These are phyloP conservation scores for Trichoderma breve DNA, from an alignment of 2,329 filamentous ascomycete species.

Conservation along the genomic window DNA sequence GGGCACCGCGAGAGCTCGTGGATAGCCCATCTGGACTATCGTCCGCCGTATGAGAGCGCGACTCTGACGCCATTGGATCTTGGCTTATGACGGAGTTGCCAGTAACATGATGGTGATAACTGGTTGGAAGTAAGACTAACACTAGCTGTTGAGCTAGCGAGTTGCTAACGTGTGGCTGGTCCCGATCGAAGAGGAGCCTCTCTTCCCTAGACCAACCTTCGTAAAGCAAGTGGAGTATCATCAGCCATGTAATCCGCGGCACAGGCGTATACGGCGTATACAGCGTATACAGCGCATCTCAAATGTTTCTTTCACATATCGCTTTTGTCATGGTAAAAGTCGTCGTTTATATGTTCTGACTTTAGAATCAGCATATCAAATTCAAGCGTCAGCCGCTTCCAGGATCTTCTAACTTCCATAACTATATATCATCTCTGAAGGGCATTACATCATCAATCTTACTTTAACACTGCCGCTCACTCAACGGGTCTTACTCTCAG, in stretches of 20 bases:
- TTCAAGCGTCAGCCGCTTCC: neutral
- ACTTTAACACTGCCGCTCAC: neutral
- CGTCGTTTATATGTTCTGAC: neutral
- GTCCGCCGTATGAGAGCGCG: neutral
- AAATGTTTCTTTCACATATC: neutral
- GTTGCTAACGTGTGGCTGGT: neutral
- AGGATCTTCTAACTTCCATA: neutral
- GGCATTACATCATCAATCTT: neutral
- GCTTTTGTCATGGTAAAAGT: neutral
- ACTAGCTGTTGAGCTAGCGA: neutral
- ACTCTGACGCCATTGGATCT: neutral
- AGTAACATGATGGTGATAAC: neutral
- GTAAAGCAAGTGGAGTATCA: neutral
- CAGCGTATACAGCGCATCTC: neutral
- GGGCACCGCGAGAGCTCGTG: neutral
- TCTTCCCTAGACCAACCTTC: neutral
- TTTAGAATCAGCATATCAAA: neutral
- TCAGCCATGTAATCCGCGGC: neutral
- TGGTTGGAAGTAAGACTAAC: neutral
- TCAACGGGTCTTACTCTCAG: neutral
- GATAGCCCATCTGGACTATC: neutral
- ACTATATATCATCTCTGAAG: neutral
- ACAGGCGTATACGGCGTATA: neutral
- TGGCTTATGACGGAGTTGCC: neutral
- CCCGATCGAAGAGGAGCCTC: neutral